These are phyloP conservation scores for Chloris gayana DNA, from an alignment of 176 grass and related monocot species.

Conservation along the genomic window DNA sequence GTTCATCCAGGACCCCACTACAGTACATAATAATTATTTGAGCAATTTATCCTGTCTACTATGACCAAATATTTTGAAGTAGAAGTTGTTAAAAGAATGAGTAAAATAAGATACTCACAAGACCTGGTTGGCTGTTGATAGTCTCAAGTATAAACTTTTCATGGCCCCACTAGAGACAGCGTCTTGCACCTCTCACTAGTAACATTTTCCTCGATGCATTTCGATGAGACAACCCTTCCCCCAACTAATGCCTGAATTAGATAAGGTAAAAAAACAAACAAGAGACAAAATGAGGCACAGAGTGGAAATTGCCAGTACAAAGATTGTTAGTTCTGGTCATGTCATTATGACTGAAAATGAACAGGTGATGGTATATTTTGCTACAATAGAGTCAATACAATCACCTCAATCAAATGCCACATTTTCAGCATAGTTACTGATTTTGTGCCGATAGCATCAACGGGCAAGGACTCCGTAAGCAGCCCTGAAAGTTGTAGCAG, in stretches of 20 bases:
- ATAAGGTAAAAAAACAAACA: constrained; percentile 30
- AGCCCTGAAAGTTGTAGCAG: constrained; percentile 73
- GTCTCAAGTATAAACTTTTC: constrained; percentile 94
- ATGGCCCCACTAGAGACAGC: constrained; percentile 95
- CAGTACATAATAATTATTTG: constrained; percentile 39
- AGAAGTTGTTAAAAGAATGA: constrained; percentile 9
- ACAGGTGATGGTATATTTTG: neutral
- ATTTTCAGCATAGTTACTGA: constrained; percentile 97
- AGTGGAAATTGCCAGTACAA: constrained; percentile 6
- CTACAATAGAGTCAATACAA: neutral
- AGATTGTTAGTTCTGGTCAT: neutral
- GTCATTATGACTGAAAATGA: neutral
- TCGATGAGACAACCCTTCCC: constrained; percentile 54
- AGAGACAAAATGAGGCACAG: constrained; percentile 22
- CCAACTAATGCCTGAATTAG: constrained; percentile 80
- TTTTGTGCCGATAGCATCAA: constrained; percentile 66
- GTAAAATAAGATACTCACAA: constrained; percentile 58
- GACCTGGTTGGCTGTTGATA: constrained; percentile 74
- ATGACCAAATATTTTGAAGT: constrained; percentile 17
- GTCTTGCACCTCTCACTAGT: constrained; percentile 81
- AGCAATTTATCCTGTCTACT: neutral
- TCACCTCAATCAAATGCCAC: constrained; percentile 94
- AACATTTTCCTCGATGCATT: constrained; percentile 84
- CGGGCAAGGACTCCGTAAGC: constrained; percentile 78
- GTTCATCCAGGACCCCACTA: neutral